phyloP scores from a whole-genome alignment of 140 eudicot species.

The Stevia rebaudiana region DNA sequence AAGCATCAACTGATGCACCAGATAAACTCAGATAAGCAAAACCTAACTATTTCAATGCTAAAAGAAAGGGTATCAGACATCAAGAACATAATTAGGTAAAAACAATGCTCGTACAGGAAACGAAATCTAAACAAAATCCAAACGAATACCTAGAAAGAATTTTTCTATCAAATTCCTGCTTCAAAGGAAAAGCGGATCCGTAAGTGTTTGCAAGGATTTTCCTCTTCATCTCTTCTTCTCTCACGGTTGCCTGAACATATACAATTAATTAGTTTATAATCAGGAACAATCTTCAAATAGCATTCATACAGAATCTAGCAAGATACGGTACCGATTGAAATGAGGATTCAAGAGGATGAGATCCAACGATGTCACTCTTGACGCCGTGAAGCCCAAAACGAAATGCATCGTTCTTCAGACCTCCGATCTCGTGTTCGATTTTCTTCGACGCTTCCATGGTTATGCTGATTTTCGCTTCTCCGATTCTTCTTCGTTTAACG shows the following conservation, averaged over 20 bases:
- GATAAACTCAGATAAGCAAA: neutral
- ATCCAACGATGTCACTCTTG: conserved; percentile 73
- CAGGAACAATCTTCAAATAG: neutral
- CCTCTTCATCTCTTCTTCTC: conserved; percentile 67
- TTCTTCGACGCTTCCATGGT: conserved; percentile 57
- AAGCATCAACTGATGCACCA: neutral
- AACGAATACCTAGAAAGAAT: conserved; percentile 62
- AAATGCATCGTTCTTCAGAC: conserved; percentile 65
- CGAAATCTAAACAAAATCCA: neutral
- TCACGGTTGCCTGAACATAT: conserved; percentile 40
- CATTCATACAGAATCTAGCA: neutral
- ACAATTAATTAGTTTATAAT: neutral
- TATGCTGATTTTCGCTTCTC: neutral
- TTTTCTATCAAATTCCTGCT: conserved; percentile 78
- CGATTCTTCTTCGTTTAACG: conserved; percentile 11
- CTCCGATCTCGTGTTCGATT: conserved; percentile 78
- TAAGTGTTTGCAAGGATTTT: conserved; percentile 54
- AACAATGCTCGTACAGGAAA: neutral
- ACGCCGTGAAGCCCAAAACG: conserved; percentile 90
- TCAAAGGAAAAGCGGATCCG: conserved; percentile 84
- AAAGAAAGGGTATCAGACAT: neutral
- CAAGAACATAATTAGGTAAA: neutral
- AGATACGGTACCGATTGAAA: conserved; percentile 46
- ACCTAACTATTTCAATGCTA: conserved; percentile 20
- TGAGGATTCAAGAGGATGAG: conserved; percentile 84